A percentile compares a stretch with the other conserved stretches of the same genome.
phyloP scores from a whole-genome alignment of 208 protist genomes.

The Phytomonas sp. region DNA sequence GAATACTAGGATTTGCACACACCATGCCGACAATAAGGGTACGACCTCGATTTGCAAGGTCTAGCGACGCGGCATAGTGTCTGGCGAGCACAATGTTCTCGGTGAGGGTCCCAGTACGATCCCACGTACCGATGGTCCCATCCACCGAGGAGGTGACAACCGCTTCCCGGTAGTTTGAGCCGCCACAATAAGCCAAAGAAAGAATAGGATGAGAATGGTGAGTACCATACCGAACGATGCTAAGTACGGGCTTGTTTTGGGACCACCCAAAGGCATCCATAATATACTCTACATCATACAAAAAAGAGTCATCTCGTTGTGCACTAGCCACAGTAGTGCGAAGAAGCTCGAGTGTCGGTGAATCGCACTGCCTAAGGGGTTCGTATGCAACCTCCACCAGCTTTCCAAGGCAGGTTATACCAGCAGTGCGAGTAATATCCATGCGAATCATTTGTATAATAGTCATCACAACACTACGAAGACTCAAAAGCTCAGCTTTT shows the following conservation, averaged over 20 bases:
- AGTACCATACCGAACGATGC: conserved; percentile 30
- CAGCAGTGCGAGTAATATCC: conserved; percentile 65
- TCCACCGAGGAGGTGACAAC: conserved; percentile 82
- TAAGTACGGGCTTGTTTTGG: conserved; percentile 52
- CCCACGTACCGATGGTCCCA: conserved; percentile 79
- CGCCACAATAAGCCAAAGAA: conserved; percentile 57
- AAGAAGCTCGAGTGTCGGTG: conserved; percentile 34
- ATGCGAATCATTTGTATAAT: conserved; percentile 66
- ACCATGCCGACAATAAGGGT: conserved; percentile 71
- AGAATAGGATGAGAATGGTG: conserved; percentile 68
- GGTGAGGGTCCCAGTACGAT: conserved; percentile 45
- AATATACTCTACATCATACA: conserved; percentile 87
- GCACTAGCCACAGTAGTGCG: conserved; percentile 36
- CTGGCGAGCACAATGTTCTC: conserved; percentile 70
- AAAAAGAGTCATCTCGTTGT: conserved; percentile 71
- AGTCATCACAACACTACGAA: conserved; percentile 44
- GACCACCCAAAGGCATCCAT: conserved; percentile 76
- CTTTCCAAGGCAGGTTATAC: conserved; percentile 81
- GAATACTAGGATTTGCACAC: conserved; percentile 27
- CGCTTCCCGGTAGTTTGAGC: conserved; percentile 38
- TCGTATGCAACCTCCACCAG: conserved; percentile 72
- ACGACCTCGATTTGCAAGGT: conserved; percentile 62
- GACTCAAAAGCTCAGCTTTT: conserved; percentile 51
- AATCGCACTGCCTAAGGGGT: conserved; percentile 43
- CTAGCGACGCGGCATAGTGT: conserved; percentile 81